These are phyloP conservation scores for Phoma herbarum DNA, from an alignment of 2,329 filamentous ascomycete species.

Conservation along the genomic window DNA sequence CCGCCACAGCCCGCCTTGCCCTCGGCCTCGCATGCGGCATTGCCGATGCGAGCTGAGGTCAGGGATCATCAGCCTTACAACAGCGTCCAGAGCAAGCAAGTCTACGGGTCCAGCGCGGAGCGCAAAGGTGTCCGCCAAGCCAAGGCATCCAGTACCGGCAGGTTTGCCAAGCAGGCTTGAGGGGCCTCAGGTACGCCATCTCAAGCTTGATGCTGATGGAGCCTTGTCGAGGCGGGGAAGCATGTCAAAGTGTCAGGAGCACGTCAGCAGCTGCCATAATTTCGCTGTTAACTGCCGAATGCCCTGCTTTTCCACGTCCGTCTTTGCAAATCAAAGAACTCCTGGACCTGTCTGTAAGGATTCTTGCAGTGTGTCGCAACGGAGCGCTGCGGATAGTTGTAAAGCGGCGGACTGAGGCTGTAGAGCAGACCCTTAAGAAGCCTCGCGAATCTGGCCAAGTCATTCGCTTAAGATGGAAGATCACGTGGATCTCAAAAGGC, in stretches of 20 bases:
- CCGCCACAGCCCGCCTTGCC: slow-evolving; percentile 5
- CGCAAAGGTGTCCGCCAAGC: background rate
- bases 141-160: slow-evolving; percentile 1
- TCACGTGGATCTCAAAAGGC: background rate
- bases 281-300: background rate
- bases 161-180: slow-evolving; percentile 14
- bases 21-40: slow-evolving; percentile 8
- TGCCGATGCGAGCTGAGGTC: slow-evolving; percentile 14
- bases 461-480: slow-evolving; percentile 1
- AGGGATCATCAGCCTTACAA: slow-evolving; percentile 1
- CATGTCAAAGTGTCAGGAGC: slow-evolving; percentile 1
- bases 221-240: background rate
- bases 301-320: background rate
- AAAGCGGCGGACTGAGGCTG: slow-evolving; percentile 19
- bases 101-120: background rate
- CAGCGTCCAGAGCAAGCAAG: background rate
- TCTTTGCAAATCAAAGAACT: background rate
- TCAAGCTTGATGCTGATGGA: slow-evolving; percentile 1
- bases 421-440: background rate
- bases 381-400: background rate
- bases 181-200: background rate
- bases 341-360: background rate
- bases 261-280: slow-evolving; percentile 2
- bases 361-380: background rate
- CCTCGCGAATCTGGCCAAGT: slow-evolving; percentile 6